phyloP scores from a whole-genome alignment of 2,329 filamentous ascomycete species.

The Fusarium bulbicola region DNA sequence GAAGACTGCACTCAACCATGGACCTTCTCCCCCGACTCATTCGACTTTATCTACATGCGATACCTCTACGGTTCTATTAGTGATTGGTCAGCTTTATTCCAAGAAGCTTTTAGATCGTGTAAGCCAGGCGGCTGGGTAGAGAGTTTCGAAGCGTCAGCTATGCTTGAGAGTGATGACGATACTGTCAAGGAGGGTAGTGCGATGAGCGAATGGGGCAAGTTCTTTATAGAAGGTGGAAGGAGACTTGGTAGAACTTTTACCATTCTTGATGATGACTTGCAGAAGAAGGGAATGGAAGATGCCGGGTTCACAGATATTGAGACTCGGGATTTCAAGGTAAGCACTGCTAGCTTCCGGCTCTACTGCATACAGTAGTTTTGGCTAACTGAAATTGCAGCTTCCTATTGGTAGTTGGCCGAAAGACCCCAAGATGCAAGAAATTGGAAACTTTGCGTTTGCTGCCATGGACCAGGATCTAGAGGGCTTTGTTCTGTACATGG shows the following conservation, averaged over 20 bases:
- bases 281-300: background rate
- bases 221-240: background rate
- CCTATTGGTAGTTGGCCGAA: conserved; percentile 1
- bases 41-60: conserved; percentile 7
- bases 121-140: conserved; percentile 1
- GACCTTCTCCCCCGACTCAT: background rate
- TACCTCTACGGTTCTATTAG: conserved; percentile 4
- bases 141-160: background rate
- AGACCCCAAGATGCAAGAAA: background rate
- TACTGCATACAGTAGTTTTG: too few species aligned
- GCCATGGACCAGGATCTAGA: conserved; percentile 8
- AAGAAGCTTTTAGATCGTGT: background rate
- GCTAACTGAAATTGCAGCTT: background rate
- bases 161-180: conserved; percentile 1
- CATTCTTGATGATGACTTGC: background rate
- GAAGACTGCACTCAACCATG: conserved; percentile 14
- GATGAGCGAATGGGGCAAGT: conserved; percentile 3
- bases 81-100: background rate
- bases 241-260: background rate
- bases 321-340: background rate
- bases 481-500: background rate
- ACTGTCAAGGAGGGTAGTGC: background rate
- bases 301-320: background rate
- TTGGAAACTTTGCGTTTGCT: background rate
- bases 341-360: rapidly evolving